Conservation (phyloP, 2,329 filamentous ascomycete species). For the Aaosphaeria pasadenensis region DNA sequence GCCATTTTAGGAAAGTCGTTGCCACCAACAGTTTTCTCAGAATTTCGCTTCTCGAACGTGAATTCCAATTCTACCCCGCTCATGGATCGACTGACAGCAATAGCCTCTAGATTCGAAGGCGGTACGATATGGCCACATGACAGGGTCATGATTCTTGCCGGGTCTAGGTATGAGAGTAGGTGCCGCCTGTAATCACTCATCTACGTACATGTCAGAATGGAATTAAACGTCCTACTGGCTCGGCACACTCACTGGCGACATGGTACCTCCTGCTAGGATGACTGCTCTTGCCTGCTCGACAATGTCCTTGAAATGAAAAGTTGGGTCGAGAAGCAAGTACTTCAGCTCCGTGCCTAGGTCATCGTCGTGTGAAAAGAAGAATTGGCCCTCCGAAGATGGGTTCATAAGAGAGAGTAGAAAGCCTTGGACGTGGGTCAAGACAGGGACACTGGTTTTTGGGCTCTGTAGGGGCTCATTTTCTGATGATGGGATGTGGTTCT, state of each 20-base stretch:
- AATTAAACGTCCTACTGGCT: not conserved
- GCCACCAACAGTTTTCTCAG: slow-evolving; percentile 56
- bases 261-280: slow-evolving; percentile 89
- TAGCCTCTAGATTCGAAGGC: slow-evolving; percentile 72
- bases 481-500: not conserved
- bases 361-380: slow-evolving; percentile 54
- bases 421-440: slow-evolving; percentile 61
- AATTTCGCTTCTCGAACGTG: slow-evolving; percentile 74
- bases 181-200: slow-evolving; percentile 87
- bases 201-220: slow-evolving; percentile 22
- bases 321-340: slow-evolving; percentile 88
- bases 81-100: slow-evolving; percentile 58
- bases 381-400: slow-evolving; percentile 64
- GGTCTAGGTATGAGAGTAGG: slow-evolving; percentile 72
- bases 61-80: slow-evolving; percentile 70
- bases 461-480: not conserved
- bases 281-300: slow-evolving; percentile 82
- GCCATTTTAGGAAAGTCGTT: not conserved
- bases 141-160: slow-evolving; percentile 68
- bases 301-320: slow-evolving; percentile 85
- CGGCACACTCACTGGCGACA: slow-evolving; percentile 70
- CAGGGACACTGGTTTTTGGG: slow-evolving; percentile 45
- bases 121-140: slow-evolving; percentile 97
- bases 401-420: slow-evolving; percentile 85
- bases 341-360: slow-evolving; percentile 61